Conservation (phyloP, 306 rosid species). For the Pterocarpus santalinus region DNA sequence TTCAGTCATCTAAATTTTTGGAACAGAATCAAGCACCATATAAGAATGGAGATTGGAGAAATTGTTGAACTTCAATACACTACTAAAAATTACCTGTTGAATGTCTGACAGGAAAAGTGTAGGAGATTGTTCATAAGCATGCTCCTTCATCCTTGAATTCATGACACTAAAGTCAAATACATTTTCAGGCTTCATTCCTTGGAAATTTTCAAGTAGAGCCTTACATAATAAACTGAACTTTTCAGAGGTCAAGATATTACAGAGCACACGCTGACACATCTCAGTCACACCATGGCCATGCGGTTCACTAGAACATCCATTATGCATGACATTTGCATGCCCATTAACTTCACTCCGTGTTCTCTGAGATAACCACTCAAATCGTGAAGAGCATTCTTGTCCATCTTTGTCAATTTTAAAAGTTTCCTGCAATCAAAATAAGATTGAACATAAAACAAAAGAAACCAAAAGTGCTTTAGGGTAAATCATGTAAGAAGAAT, state of each 20-base stretch:
- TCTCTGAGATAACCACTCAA: conserved; percentile 49
- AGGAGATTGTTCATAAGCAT: conserved; percentile 77
- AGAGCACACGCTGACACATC: conserved; percentile 65
- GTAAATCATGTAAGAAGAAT: conserved; percentile 36
- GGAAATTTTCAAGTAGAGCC: conserved; percentile 69
- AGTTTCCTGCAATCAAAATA: conserved; percentile 60
- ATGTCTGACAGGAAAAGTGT: conserved; percentile 81
- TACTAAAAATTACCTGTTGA: conserved; percentile 66
- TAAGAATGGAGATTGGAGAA: neutral
- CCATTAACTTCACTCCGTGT: conserved; percentile 59
- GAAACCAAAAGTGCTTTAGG: conserved; percentile 13
- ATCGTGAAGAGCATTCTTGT: conserved; percentile 46
- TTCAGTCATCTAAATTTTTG: conserved; percentile 20
- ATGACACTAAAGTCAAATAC: conserved; percentile 75
- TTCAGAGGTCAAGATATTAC: conserved; percentile 72
- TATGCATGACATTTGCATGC: conserved; percentile 50
- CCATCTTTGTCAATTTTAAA: conserved; percentile 57
- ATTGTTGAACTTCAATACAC: neutral
- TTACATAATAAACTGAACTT: conserved; percentile 75
- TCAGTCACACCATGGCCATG: conserved; percentile 49
- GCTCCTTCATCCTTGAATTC: conserved; percentile 76
- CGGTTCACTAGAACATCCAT: conserved; percentile 62
- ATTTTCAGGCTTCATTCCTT: conserved; percentile 76
- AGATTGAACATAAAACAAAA: conserved; percentile 28
- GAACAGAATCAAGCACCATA: neutral